These are phyloP conservation scores for Trichoderma virens DNA, from an alignment of 495 filamentous ascomycete genomes.

Conservation along the genomic window DNA sequence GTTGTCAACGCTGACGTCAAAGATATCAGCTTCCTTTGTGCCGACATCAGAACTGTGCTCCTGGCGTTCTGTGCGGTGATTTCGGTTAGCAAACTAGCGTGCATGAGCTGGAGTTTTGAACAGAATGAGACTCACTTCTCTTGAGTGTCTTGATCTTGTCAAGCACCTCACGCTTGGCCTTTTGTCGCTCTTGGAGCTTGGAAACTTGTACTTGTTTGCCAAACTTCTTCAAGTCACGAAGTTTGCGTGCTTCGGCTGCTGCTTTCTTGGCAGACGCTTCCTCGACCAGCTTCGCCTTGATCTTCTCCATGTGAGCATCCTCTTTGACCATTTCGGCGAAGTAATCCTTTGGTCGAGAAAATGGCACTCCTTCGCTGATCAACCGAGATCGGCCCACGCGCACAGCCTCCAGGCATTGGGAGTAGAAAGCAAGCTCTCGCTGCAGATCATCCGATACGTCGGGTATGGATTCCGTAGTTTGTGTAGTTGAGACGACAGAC, in stretches of 20 bases:
- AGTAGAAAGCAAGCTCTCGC: conserved; percentile 90
- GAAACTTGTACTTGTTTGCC: conserved; percentile 97
- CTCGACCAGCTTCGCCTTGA: conserved; percentile 88
- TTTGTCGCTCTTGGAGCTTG: conserved; percentile 86
- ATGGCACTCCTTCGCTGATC: conserved; percentile 73
- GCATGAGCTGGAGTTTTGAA: neutral
- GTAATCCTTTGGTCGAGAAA: conserved; percentile 85
- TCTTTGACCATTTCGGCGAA: conserved; percentile 98
- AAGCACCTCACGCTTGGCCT: conserved; percentile 80
- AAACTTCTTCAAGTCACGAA: conserved; percentile 96
- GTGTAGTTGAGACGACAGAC: conserved; percentile 40
- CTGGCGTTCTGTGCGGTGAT: conserved; percentile 60
- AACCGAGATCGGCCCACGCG: conserved; percentile 61
- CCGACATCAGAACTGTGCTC: conserved; percentile 48
- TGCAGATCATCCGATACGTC: conserved; percentile 78
- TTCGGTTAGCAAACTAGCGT: conserved; percentile 9
- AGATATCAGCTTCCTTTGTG: conserved; percentile 77
- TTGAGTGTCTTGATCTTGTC: conserved; percentile 92
- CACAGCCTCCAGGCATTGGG: conserved; percentile 75
- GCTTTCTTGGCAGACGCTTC: conserved; percentile 91
- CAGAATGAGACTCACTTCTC: conserved; percentile 59
- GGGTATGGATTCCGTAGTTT: conserved; percentile 44
- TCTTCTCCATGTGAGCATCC: conserved; percentile 95
- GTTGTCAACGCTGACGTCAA: conserved; percentile 88
- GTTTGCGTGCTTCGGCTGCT: conserved; percentile 78